These are phyloP conservation scores for Cyberlindnera mrakii DNA, from an alignment of 805 yeast genomes.

Conservation along the genomic window DNA sequence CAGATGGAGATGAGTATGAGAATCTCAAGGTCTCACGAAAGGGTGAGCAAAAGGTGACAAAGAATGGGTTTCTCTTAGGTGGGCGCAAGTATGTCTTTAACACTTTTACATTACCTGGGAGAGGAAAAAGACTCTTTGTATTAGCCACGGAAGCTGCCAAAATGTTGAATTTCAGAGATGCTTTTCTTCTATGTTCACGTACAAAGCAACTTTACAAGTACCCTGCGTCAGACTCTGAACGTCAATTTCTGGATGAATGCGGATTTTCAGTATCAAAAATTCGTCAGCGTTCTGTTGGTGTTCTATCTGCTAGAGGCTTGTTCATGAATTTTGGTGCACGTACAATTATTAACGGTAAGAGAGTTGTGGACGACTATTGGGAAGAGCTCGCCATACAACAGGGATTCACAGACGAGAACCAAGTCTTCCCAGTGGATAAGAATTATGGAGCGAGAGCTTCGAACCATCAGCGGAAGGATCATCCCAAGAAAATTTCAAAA, in stretches of 20 bases:
- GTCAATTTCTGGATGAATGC: constrained; percentile 28
- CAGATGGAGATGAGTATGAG: constrained; percentile 28
- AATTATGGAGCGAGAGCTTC: constrained; percentile 6
- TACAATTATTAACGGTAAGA: constrained; percentile 37
- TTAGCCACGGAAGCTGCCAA: constrained; percentile 37
- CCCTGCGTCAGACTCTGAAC: constrained; percentile 31
- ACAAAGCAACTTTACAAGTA: constrained; percentile 32
- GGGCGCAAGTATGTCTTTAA: constrained; percentile 34
- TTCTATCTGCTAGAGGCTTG: constrained; percentile 36
- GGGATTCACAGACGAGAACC: constrained; percentile 39
- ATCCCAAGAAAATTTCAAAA: not conserved
- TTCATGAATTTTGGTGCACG: constrained; percentile 48
- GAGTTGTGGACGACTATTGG: constrained; percentile 54
- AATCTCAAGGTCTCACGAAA: constrained; percentile 28
- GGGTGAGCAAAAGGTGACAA: constrained; percentile 40
- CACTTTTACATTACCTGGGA: constrained; percentile 34
- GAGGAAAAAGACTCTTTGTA: constrained; percentile 32
- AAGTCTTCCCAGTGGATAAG: constrained; percentile 30
- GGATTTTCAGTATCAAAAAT: constrained; percentile 20
- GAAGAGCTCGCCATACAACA: constrained; percentile 36
- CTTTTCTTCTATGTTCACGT: constrained; percentile 43
- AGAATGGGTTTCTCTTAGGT: constrained; percentile 32
- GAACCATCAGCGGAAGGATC: constrained; percentile 3
- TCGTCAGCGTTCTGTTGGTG: constrained; percentile 15
- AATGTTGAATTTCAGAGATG: constrained; percentile 39